Evolutionary conservation across 441 rosid genomes (phyloP), one percentile per base, ranked within the genome.

Genomic region (Manihot esculenta): DNA sequence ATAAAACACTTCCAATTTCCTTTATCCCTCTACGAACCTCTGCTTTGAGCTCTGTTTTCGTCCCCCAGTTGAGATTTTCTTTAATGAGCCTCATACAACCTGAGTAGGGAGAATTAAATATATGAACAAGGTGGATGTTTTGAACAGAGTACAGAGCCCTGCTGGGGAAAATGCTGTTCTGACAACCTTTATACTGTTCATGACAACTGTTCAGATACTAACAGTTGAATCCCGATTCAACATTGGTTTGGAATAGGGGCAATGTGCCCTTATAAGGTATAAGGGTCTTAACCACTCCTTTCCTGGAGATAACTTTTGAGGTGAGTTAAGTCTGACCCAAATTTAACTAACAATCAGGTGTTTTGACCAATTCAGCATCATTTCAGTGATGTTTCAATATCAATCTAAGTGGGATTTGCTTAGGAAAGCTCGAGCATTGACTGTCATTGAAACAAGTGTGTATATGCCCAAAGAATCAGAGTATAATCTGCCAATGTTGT

Each of bases 61-160:
- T 72, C 45, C 94, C 97, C 98, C 98, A 96, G 58, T 80, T 92
- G 73, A 96, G 94, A 76, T 87, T 92, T 71, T 93, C 99, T 85
- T 89, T 93, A 67, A 92, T 86, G 58, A 96, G 87, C 85, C 97
- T 90, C 96, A 96, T 83, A 83, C 97, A 96, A 80, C 98, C 99
- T 96, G 81, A 48, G 48, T 41, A 74, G 14, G 72, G 42, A 66
- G 67, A 75, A 75, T 71, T 58, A 55, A 61, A 63, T 3, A 79
- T 11, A 58, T 18, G 69, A 49, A 62, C 33, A 13, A 53, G 58
- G 33, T 44, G 14, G 48, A 44, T 44, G 9, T 44, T 44, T 44
- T 44, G 48, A 44, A 6, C 48, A 3, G 38, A 33, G 38, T 33
- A 33, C 38, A 33, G 38, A 33, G 38, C 38, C 5, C 38, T 7